Percentiles rank a stretch among this genome's conserved stretches.
Conservation (phyloP, 352 stramenopile genomes). For the Phytophthora sp. region DNA sequence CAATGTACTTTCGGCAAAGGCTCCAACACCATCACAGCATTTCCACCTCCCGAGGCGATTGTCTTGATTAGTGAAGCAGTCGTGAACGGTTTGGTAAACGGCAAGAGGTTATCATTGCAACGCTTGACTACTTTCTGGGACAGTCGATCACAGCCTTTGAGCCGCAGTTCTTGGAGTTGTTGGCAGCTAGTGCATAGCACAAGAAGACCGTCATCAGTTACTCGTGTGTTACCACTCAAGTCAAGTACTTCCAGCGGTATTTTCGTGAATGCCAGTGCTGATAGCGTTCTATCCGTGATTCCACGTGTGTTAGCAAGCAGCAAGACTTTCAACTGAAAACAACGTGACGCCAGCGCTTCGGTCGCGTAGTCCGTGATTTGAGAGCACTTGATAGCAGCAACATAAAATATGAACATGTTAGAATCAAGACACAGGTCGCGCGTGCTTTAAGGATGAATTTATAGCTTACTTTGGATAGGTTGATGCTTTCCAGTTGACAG, state of each 20-base stretch:
- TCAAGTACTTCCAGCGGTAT: slow-evolving; percentile 55
- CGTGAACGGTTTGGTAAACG: slow-evolving; percentile 44
- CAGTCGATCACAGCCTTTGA: slow-evolving; percentile 72
- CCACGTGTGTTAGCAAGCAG: slow-evolving; percentile 42
- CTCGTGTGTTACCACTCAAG: slow-evolving; percentile 61
- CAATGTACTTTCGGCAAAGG: slow-evolving; percentile 43
- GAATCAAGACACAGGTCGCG: too few relatives aligned
- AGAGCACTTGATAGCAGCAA: slow-evolving; percentile 41
- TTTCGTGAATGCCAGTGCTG: slow-evolving; percentile 46
- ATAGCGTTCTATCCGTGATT: slow-evolving; percentile 56
- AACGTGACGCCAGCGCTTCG: slow-evolving; percentile 56
- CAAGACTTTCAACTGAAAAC: slow-evolving; percentile 45
- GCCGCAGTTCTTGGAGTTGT: slow-evolving; percentile 53
- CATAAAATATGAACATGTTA: too few relatives aligned
- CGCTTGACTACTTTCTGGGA: slow-evolving; percentile 41
- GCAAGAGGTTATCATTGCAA: slow-evolving; percentile 40
- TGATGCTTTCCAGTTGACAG: slow-evolving; percentile 48
- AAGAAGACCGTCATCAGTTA: slow-evolving; percentile 59
- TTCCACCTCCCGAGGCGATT: slow-evolving; percentile 47
- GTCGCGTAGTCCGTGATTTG: slow-evolving; percentile 54
- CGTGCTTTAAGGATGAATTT: neutral
- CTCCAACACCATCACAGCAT: slow-evolving; percentile 29
- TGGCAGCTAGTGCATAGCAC: slow-evolving; percentile 46
- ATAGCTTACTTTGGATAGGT: slow-evolving; percentile 59
- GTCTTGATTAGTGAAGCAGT: slow-evolving; percentile 43